phyloP scores from a whole-genome alignment of 805 yeast species.

The Lachancea nothofagi region DNA sequence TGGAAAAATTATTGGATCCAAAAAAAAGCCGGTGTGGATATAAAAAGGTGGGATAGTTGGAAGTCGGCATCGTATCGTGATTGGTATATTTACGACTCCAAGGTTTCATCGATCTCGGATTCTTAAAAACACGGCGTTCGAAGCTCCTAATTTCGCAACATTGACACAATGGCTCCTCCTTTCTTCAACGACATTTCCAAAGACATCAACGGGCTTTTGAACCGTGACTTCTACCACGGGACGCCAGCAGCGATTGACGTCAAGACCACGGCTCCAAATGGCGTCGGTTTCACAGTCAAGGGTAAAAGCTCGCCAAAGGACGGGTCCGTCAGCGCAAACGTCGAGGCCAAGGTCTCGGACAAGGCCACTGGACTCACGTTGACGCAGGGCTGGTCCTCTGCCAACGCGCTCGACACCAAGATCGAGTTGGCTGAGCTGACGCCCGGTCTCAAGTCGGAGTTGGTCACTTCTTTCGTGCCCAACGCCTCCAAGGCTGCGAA shows the following conservation, averaged over 20 bases:
- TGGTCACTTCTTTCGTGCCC: conserved; percentile 84
- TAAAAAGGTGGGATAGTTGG: no score
- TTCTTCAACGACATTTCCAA: conserved; percentile 92
- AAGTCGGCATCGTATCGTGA: no score
- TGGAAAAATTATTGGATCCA: not conserved
- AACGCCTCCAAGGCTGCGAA: conserved; percentile 80
- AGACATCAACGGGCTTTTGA: conserved; percentile 83
- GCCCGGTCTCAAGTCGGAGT: conserved; percentile 91
- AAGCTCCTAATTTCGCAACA: no score
- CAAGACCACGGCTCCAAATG: conserved; percentile 92
- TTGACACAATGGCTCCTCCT: conserved; percentile 62
- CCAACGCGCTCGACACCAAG: conserved; percentile 87
- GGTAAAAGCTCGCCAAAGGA: conserved; percentile 79
- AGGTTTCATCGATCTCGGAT: no score
- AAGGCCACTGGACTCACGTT: conserved; percentile 86
- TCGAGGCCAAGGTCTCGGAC: conserved; percentile 91
- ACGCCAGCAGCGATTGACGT: conserved; percentile 84
- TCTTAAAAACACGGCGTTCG: no score
- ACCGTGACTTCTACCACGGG: conserved; percentile 89
- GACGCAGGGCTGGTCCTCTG: conserved; percentile 97
- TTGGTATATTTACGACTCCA: no score
- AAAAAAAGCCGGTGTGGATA: no score
- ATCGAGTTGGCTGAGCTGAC: conserved; percentile 88
- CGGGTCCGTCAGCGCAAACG: conserved; percentile 76
- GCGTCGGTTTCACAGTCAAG: conserved; percentile 89